Conservation (phyloP, 768 basidiomycete genomes). For the Trametes gibbosa region DNA sequence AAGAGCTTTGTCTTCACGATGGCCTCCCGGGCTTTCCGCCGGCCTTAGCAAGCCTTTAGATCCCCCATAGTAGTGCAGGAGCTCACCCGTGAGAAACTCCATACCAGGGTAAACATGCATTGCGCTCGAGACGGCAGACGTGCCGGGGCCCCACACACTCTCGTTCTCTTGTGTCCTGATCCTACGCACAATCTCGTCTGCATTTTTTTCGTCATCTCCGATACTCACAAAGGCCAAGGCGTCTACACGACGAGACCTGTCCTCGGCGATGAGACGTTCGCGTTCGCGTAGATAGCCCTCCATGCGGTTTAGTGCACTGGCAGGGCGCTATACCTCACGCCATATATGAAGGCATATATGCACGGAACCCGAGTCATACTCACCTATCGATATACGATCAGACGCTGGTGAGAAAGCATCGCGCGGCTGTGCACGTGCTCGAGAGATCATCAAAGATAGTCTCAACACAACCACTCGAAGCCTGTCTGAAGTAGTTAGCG, state of each 20-base stretch:
- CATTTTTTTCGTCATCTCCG: conserved; percentile 40
- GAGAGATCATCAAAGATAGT: too few relatives aligned
- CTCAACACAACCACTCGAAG: too few relatives aligned
- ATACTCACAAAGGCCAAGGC: conserved; percentile 4
- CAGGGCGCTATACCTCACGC: background rate
- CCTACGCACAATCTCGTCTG: conserved; percentile 54
- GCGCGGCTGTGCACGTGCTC: too few relatives aligned
- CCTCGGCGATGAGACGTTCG: conserved; percentile 23
- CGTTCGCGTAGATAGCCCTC: conserved; percentile 22
- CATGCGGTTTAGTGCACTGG: background rate
- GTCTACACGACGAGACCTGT: conserved; percentile 27
- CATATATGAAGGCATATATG: too few relatives aligned
- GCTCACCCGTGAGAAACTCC: background rate
- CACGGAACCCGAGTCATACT: too few relatives aligned
- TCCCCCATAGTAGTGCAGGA: too few relatives aligned
- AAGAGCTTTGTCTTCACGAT: conserved; percentile 65
- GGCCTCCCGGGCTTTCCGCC: conserved; percentile 13
- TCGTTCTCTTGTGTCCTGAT: conserved; percentile 54
- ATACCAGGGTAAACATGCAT: background rate
- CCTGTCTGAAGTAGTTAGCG: too few relatives aligned
- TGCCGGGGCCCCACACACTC: conserved; percentile 56
- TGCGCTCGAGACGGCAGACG: background rate
- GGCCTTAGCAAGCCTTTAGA: too few relatives aligned
- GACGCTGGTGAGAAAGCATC: too few relatives aligned
- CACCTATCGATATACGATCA: too few relatives aligned